A percentile compares a stretch with the other conserved stretches of the same genome.
phyloP scores from a whole-genome alignment of 2,329 filamentous ascomycete genomes.

The Trichoderma endophyticum region DNA sequence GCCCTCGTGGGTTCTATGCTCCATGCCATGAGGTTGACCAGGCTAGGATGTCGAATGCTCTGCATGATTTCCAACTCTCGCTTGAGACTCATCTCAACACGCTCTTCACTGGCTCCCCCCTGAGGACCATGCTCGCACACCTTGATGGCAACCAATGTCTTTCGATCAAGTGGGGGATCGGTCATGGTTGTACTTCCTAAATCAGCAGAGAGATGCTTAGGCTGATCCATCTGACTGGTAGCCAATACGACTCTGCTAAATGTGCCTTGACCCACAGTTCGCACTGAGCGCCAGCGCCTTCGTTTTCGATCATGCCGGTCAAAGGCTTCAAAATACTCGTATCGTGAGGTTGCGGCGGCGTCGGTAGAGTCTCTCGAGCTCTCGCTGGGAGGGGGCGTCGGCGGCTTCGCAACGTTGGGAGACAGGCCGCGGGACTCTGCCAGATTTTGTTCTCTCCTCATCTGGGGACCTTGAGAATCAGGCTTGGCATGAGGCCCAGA shows the following conservation, averaged over 20 bases:
- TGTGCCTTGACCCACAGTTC: slow-evolving; percentile 83
- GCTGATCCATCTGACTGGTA: slow-evolving; percentile 62
- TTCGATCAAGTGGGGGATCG: slow-evolving; percentile 51
- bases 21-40: slow-evolving; percentile 90
- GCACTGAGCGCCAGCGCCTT: slow-evolving; percentile 74
- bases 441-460: slow-evolving; percentile 75
- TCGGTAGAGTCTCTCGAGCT: slow-evolving; percentile 50
- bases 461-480: slow-evolving; percentile 40
- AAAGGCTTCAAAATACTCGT: slow-evolving; percentile 68
- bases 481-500: slow-evolving; percentile 56
- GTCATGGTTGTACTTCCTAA: slow-evolving; percentile 35
- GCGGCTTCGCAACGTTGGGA: slow-evolving; percentile 56
- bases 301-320: slow-evolving; percentile 66
- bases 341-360: slow-evolving; percentile 28
- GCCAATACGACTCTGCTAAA: slow-evolving; percentile 94
- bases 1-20: slow-evolving; percentile 79
- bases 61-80: slow-evolving; percentile 94
- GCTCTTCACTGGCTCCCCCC: slow-evolving; percentile 87
- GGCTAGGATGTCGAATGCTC: slow-evolving; percentile 79
- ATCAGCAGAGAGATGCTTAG: slow-evolving; percentile 17
- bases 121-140: slow-evolving; percentile 92
- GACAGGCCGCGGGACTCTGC: slow-evolving; percentile 74
- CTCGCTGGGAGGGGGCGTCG: slow-evolving; percentile 81
- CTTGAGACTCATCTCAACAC: slow-evolving; percentile 89
- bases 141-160: slow-evolving; percentile 88